phyloP scores from a whole-genome alignment of 208 protist species.

The Angomonas deanei region DNA sequence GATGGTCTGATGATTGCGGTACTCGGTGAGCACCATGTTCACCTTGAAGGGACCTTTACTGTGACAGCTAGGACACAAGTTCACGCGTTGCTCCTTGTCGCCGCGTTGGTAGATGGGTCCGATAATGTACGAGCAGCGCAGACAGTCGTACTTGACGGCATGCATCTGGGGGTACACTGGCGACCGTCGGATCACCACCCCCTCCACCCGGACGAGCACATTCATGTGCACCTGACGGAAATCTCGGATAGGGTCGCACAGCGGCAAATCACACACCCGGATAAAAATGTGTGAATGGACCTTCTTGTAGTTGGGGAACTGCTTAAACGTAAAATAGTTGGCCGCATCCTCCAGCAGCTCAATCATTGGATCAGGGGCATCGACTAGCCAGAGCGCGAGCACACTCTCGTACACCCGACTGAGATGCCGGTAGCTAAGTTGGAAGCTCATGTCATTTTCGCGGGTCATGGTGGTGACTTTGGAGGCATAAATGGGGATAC shows the following conservation, averaged over 20 bases:
- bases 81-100: slow-evolving; percentile 82
- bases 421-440: slow-evolving; percentile 94
- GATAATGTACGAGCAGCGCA: slow-evolving; percentile 91
- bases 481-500: slow-evolving; percentile 75
- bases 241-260: slow-evolving; percentile 96
- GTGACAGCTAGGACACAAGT: slow-evolving; percentile 89
- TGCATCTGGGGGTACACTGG: slow-evolving; percentile 98
- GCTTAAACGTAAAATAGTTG: slow-evolving; percentile 84
- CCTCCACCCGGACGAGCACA: slow-evolving; percentile 95
- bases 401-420: slow-evolving; percentile 80
- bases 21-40: slow-evolving; percentile 97
- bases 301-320: slow-evolving; percentile 92
- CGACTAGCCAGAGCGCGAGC: slow-evolving; percentile 95
- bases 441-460: slow-evolving; percentile 92
- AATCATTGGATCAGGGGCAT: slow-evolving; percentile 95
- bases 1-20: slow-evolving; percentile 99
- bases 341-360: slow-evolving; percentile 96
- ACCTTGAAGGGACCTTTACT: slow-evolving; percentile 94
- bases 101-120: slow-evolving; percentile 90
- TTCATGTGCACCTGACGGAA: slow-evolving; percentile 98
- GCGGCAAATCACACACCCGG: slow-evolving; percentile 95
- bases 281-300: slow-evolving; percentile 94
- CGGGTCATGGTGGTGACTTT: slow-evolving; percentile 82
- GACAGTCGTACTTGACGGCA: slow-evolving; percentile 96
- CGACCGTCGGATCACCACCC: slow-evolving; percentile 98